Percentiles rank a stretch among this genome's conserved stretches.
phyloP scores from a whole-genome alignment of 257 asterid genomes.

The Solanum chiquidenum region DNA sequence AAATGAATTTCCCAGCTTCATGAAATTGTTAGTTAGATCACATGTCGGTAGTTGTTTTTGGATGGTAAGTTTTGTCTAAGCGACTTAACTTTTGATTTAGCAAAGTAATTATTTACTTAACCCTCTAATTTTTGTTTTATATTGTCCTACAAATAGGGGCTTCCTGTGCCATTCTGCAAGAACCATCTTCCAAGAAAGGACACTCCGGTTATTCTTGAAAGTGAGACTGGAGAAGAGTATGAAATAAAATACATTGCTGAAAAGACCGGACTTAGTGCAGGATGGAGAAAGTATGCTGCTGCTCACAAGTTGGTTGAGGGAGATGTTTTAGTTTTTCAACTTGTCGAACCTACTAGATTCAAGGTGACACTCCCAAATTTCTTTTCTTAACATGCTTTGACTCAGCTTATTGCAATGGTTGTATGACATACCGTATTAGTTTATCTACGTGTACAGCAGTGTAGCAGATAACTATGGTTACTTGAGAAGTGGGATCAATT shows the following conservation, averaged over 20 bases:
- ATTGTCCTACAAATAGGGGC: conserved; percentile 33
- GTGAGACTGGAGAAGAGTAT: conserved; percentile 60
- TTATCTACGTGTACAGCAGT: neutral
- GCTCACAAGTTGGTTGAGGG: conserved; percentile 77
- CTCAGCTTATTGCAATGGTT: neutral
- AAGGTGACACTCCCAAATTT: conserved; percentile 38
- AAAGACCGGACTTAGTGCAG: conserved; percentile 89
- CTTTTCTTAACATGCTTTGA: neutral
- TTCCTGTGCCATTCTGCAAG: conserved; percentile 86
- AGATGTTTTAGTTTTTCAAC: conserved; percentile 70
- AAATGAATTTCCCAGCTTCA: conserved; percentile 48
- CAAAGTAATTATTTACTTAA: conserved; percentile 1
- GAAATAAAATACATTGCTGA: conserved; percentile 59
- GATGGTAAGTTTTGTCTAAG: conserved; percentile 55
- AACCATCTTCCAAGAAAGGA: conserved; percentile 53
- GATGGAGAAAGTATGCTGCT: conserved; percentile 82
- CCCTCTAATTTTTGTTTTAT: conserved; percentile 1
- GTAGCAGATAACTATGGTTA: neutral
- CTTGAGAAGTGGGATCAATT: neutral
- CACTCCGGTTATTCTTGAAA: conserved; percentile 37
- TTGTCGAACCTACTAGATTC: conserved; percentile 41
- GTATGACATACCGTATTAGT: neutral
- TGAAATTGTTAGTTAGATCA: conserved; percentile 67
- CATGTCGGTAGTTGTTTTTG: conserved; percentile 94
- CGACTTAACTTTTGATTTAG: neutral